Percentiles rank a stretch among this genome's conserved stretches.
Conservation (phyloP, 2,329 filamentous ascomycete genomes). For the Cercospora citrullina region DNA sequence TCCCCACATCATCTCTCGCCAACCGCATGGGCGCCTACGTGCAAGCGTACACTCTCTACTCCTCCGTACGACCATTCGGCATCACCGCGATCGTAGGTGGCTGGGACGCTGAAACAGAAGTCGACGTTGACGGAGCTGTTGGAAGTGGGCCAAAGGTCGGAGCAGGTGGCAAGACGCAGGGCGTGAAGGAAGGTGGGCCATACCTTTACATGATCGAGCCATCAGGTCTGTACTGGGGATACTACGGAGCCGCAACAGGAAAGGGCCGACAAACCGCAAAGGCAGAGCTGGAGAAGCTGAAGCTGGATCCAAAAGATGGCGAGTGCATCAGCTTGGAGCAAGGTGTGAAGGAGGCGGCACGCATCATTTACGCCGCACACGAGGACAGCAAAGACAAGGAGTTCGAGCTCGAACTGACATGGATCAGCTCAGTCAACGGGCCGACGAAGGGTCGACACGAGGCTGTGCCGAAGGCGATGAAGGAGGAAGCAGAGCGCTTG, state of each 20-base stretch:
- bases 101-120: slow-evolving; percentile 85
- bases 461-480: slow-evolving; percentile 86
- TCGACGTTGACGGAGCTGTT: slow-evolving; percentile 86
- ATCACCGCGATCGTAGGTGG: slow-evolving; percentile 93
- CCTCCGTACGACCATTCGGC: slow-evolving; percentile 92
- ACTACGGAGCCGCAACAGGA: slow-evolving; percentile 95
- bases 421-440: slow-evolving; percentile 82
- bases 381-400: slow-evolving; percentile 99
- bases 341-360: slow-evolving; percentile 91
- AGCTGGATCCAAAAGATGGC: slow-evolving; percentile 63
- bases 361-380: slow-evolving; percentile 96
- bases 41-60: slow-evolving; percentile 96
- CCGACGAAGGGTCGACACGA: slow-evolving; percentile 91
- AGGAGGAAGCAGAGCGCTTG: slow-evolving; percentile 87
- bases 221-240: slow-evolving; percentile 96
- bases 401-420: slow-evolving; percentile 98
- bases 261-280: slow-evolving; percentile 97
- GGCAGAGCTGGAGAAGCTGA: slow-evolving; percentile 96
- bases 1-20: slow-evolving; percentile 83
- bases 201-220: slow-evolving; percentile 99
- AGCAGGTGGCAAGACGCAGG: slow-evolving; percentile 76
- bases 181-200: slow-evolving; percentile 80
- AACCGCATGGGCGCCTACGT: slow-evolving; percentile 93
- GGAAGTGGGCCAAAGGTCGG: slow-evolving; percentile 76
- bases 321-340: slow-evolving; percentile 77